phyloP scores from a whole-genome alignment of 306 rosid species.

The Erythrophleum fordii region DNA sequence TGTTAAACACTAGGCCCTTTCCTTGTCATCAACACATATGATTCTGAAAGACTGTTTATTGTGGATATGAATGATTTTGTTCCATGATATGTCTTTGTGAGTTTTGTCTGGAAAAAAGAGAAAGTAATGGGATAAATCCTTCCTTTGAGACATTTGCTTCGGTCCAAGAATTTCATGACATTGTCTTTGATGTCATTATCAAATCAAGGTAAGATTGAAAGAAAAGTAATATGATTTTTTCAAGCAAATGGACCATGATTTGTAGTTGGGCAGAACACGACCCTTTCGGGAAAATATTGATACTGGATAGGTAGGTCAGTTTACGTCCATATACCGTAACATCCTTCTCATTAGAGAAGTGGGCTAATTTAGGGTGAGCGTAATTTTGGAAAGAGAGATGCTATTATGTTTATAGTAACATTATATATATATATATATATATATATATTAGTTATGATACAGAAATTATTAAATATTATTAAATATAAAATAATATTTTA shows the following conservation, averaged over 20 bases:
- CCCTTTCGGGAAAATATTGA: slow-evolving; percentile 38
- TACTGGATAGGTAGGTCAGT: slow-evolving; percentile 42
- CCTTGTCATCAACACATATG: slow-evolving; percentile 9
- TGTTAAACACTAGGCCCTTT: slow-evolving; percentile 42
- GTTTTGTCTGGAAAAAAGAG: slow-evolving; percentile 40
- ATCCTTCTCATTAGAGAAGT: background rate
- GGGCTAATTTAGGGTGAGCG: background rate
- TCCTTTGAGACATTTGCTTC: slow-evolving; percentile 47
- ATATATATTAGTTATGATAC: no score
- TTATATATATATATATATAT: no score
- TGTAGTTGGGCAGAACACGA: slow-evolving; percentile 40
- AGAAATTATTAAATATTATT: no score
- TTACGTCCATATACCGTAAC: background rate
- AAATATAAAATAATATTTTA: no score
- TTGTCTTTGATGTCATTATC: slow-evolving; percentile 52
- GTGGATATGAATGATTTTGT: slow-evolving; percentile 39
- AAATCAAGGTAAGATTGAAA: slow-evolving; percentile 32
- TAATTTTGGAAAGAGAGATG: background rate
- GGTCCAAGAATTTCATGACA: slow-evolving; percentile 42
- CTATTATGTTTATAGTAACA: no score
- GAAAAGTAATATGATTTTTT: slow-evolving; percentile 32
- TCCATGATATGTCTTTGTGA: slow-evolving; percentile 28
- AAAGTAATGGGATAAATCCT: slow-evolving; percentile 38
- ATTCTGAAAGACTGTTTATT: slow-evolving; percentile 24
- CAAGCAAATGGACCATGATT: slow-evolving; percentile 44